Evolutionary conservation across 768 basidiomycete species (phyloP), one percentile per base, ranked within the genome.

Genomic region (Boletus rubescentipes): DNA sequence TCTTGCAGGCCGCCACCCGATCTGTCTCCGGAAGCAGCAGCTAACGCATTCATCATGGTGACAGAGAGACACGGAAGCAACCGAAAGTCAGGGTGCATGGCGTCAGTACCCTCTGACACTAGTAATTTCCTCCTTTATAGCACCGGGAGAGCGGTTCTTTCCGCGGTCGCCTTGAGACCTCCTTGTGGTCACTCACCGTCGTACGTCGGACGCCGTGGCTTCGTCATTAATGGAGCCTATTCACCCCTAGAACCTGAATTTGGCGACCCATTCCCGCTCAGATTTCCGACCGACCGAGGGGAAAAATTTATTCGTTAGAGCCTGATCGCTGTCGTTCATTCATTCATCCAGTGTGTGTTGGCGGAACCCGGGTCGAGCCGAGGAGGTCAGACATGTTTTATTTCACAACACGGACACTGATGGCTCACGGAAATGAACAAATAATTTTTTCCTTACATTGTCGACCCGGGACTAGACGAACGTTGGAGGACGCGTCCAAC

Each of bases 351-450:
- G 37, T 18, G 46, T 32, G 44, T 46, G 34, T 39, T 50, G 35
- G 40, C 45, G 45, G 44, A 31, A 48, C 41, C 40, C 20, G 43
- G 26, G 44, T 47, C 3, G 45, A 58, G 42, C 55, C 45, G 44
- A 56, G 21, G 46, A 54, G 64, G 49, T 57, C 54, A 49, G 66
- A 50, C 46, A 16, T 54, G 38, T 46, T 60, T n/a, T 66, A 58
- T 66, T 68, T 66, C 61, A 57, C 48, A n/a, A n/a, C 42, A 37
- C 39, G 29, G 55, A 66, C 48, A 35, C 46, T 57, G 57, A 62
- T 62, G 57, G 51, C 46, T 46, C 49, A 42, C 65, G 65, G 65
- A 67, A 68, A 67, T 67, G 67, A 67, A 68, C 15, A 49, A 63
- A 63, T 53, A 58, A 67, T 34, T 61, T 66, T 67, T 67, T 55